Conservation (phyloP, 2,329 filamentous ascomycete genomes). For the Fusarium newnesense region DNA sequence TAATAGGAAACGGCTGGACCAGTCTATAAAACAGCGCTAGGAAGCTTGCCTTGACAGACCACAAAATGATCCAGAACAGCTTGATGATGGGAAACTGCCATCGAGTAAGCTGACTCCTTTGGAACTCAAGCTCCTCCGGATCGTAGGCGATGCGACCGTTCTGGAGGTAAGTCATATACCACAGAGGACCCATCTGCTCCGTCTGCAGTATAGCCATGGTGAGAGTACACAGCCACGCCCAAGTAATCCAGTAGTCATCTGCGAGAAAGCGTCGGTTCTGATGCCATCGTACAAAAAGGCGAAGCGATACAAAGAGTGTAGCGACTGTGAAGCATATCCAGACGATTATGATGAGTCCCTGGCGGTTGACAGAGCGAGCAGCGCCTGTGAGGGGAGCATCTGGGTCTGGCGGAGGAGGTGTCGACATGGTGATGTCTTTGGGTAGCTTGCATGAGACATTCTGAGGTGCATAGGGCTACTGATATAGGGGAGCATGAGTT, state of each 20-base stretch:
- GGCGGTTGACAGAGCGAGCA: neutral
- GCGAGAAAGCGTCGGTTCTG: constrained; percentile 18
- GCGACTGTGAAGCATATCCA: constrained; percentile 23
- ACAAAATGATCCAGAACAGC: constrained; percentile 25
- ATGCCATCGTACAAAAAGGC: constrained; percentile 11
- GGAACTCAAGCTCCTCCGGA: neutral
- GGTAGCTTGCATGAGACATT: neutral
- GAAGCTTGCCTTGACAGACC: constrained; percentile 30
- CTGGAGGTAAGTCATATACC: constrained; percentile 19
- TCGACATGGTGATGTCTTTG: neutral
- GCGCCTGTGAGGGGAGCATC: constrained; percentile 16
- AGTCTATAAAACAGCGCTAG: constrained; percentile 15
- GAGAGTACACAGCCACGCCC: constrained; percentile 15
- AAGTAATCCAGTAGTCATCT: constrained; percentile 28
- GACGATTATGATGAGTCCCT: neutral
- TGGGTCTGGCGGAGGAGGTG: neutral
- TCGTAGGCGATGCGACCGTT: constrained; percentile 2
- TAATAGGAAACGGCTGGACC: constrained; percentile 9
- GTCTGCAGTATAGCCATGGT: constrained; percentile 28
- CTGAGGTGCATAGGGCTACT: neutral
- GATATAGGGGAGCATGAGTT: neutral
- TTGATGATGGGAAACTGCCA: constrained; percentile 31
- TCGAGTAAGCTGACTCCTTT: neutral
- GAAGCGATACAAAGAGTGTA: neutral
- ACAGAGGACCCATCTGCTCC: constrained; percentile 22